Base-by-base conservation (phyloP, 495 filamentous ascomycete species). In the Chaetomium cochliodes region DNA sequence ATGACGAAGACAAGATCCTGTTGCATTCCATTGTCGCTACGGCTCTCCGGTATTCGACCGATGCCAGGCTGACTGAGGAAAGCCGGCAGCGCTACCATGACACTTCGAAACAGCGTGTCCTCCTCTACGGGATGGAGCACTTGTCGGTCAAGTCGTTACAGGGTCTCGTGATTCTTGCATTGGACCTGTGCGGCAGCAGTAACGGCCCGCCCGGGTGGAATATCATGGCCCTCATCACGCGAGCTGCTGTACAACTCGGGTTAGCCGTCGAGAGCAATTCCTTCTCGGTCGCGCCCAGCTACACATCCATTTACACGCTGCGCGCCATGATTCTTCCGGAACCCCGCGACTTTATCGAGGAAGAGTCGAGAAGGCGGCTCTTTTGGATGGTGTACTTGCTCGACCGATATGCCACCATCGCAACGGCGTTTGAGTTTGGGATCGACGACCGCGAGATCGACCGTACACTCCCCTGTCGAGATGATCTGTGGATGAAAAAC, bases 351-450 rank as follows among this genome's bases (percentile, higher is more conserved):
- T 96, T 90, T 78, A 89, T 93, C 63, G 92, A 96, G 73, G 91
- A 96, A 57, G 92, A 96, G 70, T 88, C 90, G 52, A 80, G 91
- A 47, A 81, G 92, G 47, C 81, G 92, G 8, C 78, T 96, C 1
- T 96, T 96, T 78, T 96, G 92, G 92, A 93, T 92, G 89, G 87
- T 96, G 30, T 96, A 94, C 70, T 73, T 96, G 30, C 81, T 96
- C 41, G 92, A 96, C 75, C 82, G 92, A 47, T 96, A 94, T 68
- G 92, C 92, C 1, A 96, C 91, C 1, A 85, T 96, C 52, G 88
- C 91, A 0, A 96, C 92, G 0, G 90, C 92, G 3, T 94, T 96
- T 67, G 91, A 96, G 72, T 93, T 96, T 74, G 90, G 90, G 3
- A 77, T 96, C 55, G 88, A 92, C 65, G 91, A 96, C 68, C 90